A percentile compares a stretch with the other conserved stretches of the same genome.
phyloP scores from a whole-genome alignment of 2,329 filamentous ascomycete genomes.

The Plenodomus tracheiphilus region DNA sequence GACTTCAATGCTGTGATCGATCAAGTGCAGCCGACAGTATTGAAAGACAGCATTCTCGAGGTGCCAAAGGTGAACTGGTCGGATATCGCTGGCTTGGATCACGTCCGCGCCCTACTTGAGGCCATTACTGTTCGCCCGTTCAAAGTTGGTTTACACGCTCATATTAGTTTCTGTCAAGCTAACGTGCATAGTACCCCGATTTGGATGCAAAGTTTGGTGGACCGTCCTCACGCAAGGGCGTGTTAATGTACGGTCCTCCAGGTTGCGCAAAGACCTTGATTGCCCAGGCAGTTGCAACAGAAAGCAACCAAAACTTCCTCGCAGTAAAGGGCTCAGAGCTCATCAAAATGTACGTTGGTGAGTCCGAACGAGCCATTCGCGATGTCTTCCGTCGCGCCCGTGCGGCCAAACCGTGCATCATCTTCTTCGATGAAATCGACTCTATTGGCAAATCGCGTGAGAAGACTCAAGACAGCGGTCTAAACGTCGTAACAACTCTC shows the following conservation, averaged over 20 bases:
- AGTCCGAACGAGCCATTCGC: conserved; percentile 84
- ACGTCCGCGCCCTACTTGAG: conserved; percentile 66
- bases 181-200: conserved; percentile 33
- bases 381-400: conserved; percentile 84
- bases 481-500: conserved; percentile 87
- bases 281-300: conserved; percentile 87
- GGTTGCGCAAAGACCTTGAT: conserved; percentile 94
- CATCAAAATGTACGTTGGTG: conserved; percentile 95
- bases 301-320: conserved; percentile 90
- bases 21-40: conserved; percentile 76
- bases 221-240: conserved; percentile 67
- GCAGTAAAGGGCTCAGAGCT: conserved; percentile 92
- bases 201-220: conserved; percentile 41
- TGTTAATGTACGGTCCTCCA: conserved; percentile 88
- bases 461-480: conserved; percentile 54
- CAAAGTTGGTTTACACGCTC: conserved; percentile 46
- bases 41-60: conserved; percentile 87
- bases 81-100: conserved; percentile 83
- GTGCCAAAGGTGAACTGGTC: conserved; percentile 84
- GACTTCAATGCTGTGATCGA: conserved; percentile 70
- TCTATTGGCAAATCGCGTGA: conserved; percentile 70
- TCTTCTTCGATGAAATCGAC: conserved; percentile 98
- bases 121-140: conserved; percentile 62
- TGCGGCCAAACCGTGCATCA: conserved; percentile 85
- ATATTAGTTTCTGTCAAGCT: conserved; percentile 7